phyloP scores from a whole-genome alignment of 768 basidiomycete genomes.

The Holtermannia corniformis region DNA sequence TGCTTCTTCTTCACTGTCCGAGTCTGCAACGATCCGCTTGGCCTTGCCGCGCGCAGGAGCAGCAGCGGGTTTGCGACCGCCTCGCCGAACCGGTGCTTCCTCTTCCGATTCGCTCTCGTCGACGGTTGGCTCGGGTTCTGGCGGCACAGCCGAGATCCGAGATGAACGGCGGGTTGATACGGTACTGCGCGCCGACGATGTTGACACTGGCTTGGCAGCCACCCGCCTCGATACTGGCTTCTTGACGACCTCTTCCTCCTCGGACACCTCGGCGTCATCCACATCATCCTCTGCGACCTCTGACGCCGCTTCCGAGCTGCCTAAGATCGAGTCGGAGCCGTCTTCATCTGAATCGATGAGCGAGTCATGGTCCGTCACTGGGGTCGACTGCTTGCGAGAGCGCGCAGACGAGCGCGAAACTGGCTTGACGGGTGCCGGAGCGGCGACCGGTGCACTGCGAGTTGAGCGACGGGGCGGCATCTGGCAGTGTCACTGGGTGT shows the following conservation, averaged over 20 bases:
- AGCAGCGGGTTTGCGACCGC: not conserved
- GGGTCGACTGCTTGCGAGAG: not conserved
- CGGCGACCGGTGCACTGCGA: too few relatives aligned
- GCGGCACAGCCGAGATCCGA: too few relatives aligned
- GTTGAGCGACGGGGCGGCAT: too few relatives aligned
- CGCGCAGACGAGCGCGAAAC: too few relatives aligned
- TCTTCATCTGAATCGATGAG: not conserved
- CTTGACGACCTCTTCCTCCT: too few relatives aligned
- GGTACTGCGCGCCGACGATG: too few relatives aligned
- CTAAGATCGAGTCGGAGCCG: not conserved
- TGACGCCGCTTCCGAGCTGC: not conserved
- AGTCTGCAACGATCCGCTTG: not conserved
- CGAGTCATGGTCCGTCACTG: not conserved
- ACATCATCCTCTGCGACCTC: not conserved
- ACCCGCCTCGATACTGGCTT: too few relatives aligned
- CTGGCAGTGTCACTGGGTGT: too few relatives aligned
- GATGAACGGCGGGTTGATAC: too few relatives aligned
- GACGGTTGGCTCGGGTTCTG: not conserved
- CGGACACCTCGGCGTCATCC: too few relatives aligned
- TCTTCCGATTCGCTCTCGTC: not conserved
- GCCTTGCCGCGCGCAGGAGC: not conserved
- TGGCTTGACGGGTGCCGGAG: too few relatives aligned
- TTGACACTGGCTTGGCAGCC: too few relatives aligned
- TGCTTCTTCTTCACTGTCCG: not conserved
- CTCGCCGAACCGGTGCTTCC: not conserved